These are phyloP conservation scores for Beauveria asiatica DNA, from an alignment of 2,329 filamentous ascomycete genomes.

Conservation along the genomic window DNA sequence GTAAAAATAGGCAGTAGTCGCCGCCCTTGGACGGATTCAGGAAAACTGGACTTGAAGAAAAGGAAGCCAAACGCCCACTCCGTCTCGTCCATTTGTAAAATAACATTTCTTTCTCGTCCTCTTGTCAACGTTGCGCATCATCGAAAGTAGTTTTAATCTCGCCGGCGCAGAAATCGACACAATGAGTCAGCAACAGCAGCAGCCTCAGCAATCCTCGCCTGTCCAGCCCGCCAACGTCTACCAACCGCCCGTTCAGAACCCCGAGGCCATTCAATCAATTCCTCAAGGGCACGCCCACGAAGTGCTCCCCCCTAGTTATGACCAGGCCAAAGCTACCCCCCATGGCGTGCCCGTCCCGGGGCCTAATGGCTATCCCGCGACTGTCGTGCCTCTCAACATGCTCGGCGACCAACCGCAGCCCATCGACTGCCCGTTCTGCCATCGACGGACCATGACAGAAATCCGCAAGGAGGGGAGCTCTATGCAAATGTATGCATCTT, in stretches of 20 bases:
- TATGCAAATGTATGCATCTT: constrained; percentile 20
- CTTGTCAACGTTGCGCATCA: not conserved
- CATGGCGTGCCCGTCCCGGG: not conserved
- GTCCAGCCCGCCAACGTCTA: constrained; percentile 6
- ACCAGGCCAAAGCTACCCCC: constrained; percentile 4
- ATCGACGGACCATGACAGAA: constrained; percentile 17
- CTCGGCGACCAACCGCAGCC: constrained; percentile 19
- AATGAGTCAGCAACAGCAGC: constrained; percentile 4
- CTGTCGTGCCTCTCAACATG: constrained; percentile 18
- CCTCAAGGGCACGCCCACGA: constrained; percentile 1
- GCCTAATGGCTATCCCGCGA: constrained; percentile 1
- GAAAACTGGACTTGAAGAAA: not conserved
- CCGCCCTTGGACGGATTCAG: not conserved
- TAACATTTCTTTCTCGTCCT: not conserved
- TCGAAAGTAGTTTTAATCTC: not conserved
- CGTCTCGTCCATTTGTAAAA: too few species aligned
- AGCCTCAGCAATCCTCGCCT: not conserved
- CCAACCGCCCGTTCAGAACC: constrained; percentile 1
- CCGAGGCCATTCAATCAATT: not conserved
- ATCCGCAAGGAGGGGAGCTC: constrained; percentile 17
- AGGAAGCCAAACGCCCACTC: not conserved
- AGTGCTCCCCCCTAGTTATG: constrained; percentile 8
- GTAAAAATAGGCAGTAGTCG: too few species aligned
- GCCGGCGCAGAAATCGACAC: not conserved
- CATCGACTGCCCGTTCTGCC: constrained; percentile 25